A percentile compares a stretch with the other conserved stretches of the same genome.
Evolutionary conservation across 495 filamentous ascomycete species (phyloP).

Genomic region (Hypoxylon cercidicola): DNA sequence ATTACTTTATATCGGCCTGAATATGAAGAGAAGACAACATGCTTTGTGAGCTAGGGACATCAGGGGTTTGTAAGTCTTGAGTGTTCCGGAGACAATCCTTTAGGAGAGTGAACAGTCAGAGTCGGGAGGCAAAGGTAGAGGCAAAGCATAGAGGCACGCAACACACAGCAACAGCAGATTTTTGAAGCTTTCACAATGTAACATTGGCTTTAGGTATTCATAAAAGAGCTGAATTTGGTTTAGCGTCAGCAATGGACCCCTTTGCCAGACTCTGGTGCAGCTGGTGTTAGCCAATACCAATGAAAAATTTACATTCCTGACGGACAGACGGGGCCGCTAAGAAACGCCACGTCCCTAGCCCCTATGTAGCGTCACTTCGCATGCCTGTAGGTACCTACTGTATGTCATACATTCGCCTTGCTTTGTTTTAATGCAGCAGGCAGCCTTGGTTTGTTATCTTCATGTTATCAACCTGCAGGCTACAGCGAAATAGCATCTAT

Average conservation of each 20-base stretch:
- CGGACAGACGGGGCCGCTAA: not conserved
- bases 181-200: conserved; percentile 35
- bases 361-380: not conserved
- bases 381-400: no score
- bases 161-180: conserved; percentile 19
- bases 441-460: no score
- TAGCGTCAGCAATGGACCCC: conserved; percentile 10
- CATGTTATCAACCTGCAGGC: no score
- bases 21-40: conserved; percentile 8
- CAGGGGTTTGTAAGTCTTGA: conserved; percentile 8
- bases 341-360: not conserved
- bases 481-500: not conserved
- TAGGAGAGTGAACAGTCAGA: not conserved
- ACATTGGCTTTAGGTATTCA: conserved; percentile 35
- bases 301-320: not conserved
- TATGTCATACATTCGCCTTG: no score
- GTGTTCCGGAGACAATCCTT: not conserved
- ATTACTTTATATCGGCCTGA: conserved; percentile 20
- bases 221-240: conserved; percentile 30
- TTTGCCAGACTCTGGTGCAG: not conserved
- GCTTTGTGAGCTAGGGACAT: not conserved
- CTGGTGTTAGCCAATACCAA: not conserved
- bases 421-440: no score
- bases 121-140: not conserved
- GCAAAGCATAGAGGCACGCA: conserved; percentile 2